Conservation (phyloP, 345 rosid genomes). For the Ricinus communis region DNA sequence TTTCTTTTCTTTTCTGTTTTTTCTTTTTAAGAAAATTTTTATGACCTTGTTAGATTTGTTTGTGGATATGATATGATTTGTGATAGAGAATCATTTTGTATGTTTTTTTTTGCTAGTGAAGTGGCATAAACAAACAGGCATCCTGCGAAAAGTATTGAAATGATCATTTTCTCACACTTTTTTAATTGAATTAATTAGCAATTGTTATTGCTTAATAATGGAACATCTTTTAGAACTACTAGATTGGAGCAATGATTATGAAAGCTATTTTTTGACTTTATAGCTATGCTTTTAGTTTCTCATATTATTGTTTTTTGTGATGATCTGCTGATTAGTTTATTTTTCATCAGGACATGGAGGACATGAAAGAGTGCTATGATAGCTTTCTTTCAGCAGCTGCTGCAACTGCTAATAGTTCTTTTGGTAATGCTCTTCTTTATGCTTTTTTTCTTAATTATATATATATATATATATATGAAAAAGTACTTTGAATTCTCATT, state of each 20-base stretch:
- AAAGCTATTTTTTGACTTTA: no score
- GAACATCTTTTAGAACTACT: neutral
- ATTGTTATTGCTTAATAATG: neutral
- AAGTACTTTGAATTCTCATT: no score
- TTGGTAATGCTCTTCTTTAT: constrained; percentile 48
- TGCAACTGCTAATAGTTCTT: constrained; percentile 90
- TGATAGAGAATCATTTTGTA: no score
- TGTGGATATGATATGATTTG: no score
- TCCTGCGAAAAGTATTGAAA: no score
- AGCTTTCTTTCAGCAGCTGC: constrained; percentile 96
- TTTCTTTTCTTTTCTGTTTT: neutral
- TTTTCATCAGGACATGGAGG: constrained; percentile 71
- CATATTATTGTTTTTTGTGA: neutral
- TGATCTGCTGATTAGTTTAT: neutral
- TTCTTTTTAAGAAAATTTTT: neutral
- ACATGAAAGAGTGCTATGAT: constrained; percentile 88
- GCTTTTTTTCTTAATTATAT: no score
- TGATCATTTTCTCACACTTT: no score
- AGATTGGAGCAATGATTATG: neutral
- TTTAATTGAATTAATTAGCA: no score
- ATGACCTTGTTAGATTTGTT: no score
- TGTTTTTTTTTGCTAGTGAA: no score
- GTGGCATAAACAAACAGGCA: no score
- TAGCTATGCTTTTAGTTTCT: neutral
- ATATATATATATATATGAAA: neutral